Evolutionary conservation across 2,329 filamentous ascomycete genomes (phyloP).

Genomic region (Curvularia sp.): DNA sequence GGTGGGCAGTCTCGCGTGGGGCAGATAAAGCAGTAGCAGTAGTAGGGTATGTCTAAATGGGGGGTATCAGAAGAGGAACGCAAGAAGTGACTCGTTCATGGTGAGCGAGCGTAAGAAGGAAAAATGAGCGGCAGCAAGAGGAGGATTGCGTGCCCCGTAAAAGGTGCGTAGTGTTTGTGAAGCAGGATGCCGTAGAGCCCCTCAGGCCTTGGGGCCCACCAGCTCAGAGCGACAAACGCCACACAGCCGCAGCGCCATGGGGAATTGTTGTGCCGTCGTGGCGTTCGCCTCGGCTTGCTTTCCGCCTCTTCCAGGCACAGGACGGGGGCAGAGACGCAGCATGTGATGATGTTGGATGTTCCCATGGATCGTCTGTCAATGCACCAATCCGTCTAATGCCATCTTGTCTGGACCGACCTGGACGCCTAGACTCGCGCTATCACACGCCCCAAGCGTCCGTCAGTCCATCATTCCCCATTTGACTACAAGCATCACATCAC

Average conservation of each 20-base stretch:
- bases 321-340: neutral
- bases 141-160: slow-evolving; percentile 1
- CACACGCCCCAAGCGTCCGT: slow-evolving; percentile 18
- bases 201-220: slow-evolving; percentile 25
- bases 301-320: neutral
- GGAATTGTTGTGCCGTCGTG: slow-evolving; percentile 18
- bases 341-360: neutral
- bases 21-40: neutral
- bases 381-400: too few relatives aligned
- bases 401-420: neutral
- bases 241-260: slow-evolving; percentile 13
- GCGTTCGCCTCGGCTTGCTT: neutral
- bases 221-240: slow-evolving; percentile 10
- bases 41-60: neutral
- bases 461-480: slow-evolving; percentile 19
- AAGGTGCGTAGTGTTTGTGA: slow-evolving; percentile 9
- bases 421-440: slow-evolving; percentile 16
- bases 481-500: slow-evolving; percentile 7
- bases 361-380: neutral
- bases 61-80: slow-evolving; percentile 9
- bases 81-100: slow-evolving; percentile 10
- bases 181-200: slow-evolving; percentile 26
- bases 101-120: slow-evolving; percentile 10
- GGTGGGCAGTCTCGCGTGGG: slow-evolving; percentile 3
- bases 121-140: slow-evolving; percentile 2